Evolutionary conservation across 306 rosid genomes (phyloP).

Genomic region (Quercus glauca): DNA sequence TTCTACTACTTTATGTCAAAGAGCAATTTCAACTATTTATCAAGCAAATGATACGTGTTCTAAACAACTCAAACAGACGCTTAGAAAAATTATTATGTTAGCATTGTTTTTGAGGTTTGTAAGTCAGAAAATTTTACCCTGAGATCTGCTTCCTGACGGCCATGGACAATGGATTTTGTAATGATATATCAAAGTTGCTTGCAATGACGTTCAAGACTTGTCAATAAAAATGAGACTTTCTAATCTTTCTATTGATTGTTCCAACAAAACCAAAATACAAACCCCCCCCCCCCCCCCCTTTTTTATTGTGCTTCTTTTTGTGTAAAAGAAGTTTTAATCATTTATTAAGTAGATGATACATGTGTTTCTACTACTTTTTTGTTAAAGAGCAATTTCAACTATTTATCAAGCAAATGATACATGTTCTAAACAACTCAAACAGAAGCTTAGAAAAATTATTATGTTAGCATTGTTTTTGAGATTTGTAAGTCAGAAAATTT

Average conservation of each 20-base stretch:
- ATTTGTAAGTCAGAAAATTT: constrained; percentile 8
- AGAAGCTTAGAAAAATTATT: neutral
- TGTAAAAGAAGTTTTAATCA: neutral
- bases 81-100: neutral
- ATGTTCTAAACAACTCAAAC: neutral
- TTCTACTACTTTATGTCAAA: neutral
- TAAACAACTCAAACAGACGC: neutral
- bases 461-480: neutral
- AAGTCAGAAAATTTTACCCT: constrained; percentile 39
- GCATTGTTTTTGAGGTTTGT: neutral
- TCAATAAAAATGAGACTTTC: too few relatives aligned
- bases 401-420: neutral
- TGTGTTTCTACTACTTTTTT: neutral
- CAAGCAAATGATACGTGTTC: neutral
- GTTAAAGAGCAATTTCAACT: neutral
- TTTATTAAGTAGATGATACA: neutral
- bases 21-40: neutral
- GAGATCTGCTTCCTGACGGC: constrained; percentile 54
- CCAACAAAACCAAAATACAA: too few relatives aligned
- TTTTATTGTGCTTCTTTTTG: neutral
- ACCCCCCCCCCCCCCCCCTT: too few relatives aligned
- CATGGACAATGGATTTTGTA: constrained; percentile 60
- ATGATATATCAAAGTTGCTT: constrained; percentile 15
- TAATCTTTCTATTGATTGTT: too few relatives aligned
- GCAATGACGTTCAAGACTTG: too few relatives aligned